A percentile compares a stretch with the other conserved stretches of the same genome.
phyloP scores from a whole-genome alignment of 768 basidiomycete genomes.

The Thelephora ganbajun region DNA sequence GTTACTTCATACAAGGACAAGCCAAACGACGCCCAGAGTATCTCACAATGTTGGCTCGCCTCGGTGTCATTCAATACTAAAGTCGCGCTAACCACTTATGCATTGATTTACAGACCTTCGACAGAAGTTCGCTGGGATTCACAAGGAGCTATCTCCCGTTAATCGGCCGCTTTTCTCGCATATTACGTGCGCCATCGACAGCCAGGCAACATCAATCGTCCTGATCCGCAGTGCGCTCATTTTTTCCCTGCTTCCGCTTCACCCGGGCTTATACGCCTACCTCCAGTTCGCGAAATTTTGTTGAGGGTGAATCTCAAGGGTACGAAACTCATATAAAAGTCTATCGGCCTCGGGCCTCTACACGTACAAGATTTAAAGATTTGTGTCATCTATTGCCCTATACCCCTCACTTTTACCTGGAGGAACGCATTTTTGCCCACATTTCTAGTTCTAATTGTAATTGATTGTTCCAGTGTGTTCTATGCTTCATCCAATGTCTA shows the following conservation, averaged over 20 bases:
- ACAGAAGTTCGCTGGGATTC: slow-evolving; percentile 34
- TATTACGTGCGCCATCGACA: slow-evolving; percentile 42
- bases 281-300: slow-evolving; percentile 16
- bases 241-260: background rate
- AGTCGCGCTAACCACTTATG: background rate
- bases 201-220: slow-evolving; percentile 30
- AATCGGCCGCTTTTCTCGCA: slow-evolving; percentile 37
- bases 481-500: too few relatives aligned
- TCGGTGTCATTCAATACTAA: background rate
- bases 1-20: slow-evolving; percentile 40
- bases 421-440: too few relatives aligned
- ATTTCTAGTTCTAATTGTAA: too few relatives aligned
- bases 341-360: too few relatives aligned
- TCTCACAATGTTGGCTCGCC: slow-evolving; percentile 34
- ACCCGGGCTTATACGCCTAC: background rate
- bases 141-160: slow-evolving; percentile 33
- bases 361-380: too few relatives aligned
- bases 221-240: slow-evolving; percentile 30
- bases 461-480: too few relatives aligned
- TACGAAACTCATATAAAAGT: slow-evolving; percentile 12
- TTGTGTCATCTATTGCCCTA: too few relatives aligned
- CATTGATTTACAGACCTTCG: slow-evolving; percentile 27
- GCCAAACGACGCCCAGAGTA: slow-evolving; percentile 35
- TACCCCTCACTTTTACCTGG: too few relatives aligned
- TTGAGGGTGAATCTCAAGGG: slow-evolving; percentile 9